Evolutionary conservation across 2,329 filamentous ascomycete genomes (phyloP), one percentile per base, ranked within the genome.

Genomic region (Emergomyces africanus): DNA sequence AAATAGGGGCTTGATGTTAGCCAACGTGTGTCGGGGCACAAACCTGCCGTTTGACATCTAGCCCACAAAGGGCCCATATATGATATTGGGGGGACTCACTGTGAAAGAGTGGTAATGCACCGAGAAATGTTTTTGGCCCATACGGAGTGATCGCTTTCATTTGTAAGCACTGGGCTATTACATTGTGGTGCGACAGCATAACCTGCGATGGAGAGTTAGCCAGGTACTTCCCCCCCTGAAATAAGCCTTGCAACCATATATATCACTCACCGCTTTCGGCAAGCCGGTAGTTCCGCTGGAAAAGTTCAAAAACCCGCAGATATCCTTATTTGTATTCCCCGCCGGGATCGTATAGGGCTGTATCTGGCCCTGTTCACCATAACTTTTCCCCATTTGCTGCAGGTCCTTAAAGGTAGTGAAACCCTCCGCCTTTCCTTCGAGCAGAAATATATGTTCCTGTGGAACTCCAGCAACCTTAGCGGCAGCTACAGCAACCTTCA

Each of bases 161-260:
- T 65, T 86, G 84, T 18, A 86, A 74, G 64, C 80, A 83, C 68
- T 87, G 84, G 0, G 78, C 79, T 28, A 82, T 81, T 8, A 81
- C 77, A 62, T 81, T 82, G 33, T 78, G 75, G 65, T 78, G 78
- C 8, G 77, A 72, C 61, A 79, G 81, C 78, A 78, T 81, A 56
- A 79, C 77, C 72, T 74, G 42, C 50, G 18, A 50, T 25, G 14
- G 15, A 15, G n/a, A 50, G 14, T 51, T 39, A 23, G 39, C 35
- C 10, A 59, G n/a, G 14, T 9, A n/a, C 12, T 48, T n/a, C n/a
- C 28, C 28, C 28, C 5, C 9, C 18, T 6, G 12, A 23, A 25
- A 37, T 50, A 50, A n/a, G n/a, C 41, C 3, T 3, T 8, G 37
- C 30, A 30, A 49, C 15, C 1, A 30, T 3, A 30, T n/a, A 23